Percentiles rank a stretch among this genome's conserved stretches.
Evolutionary conservation across 345 rosid species (phyloP).

Genomic region (Boechera divaricarpa): DNA sequence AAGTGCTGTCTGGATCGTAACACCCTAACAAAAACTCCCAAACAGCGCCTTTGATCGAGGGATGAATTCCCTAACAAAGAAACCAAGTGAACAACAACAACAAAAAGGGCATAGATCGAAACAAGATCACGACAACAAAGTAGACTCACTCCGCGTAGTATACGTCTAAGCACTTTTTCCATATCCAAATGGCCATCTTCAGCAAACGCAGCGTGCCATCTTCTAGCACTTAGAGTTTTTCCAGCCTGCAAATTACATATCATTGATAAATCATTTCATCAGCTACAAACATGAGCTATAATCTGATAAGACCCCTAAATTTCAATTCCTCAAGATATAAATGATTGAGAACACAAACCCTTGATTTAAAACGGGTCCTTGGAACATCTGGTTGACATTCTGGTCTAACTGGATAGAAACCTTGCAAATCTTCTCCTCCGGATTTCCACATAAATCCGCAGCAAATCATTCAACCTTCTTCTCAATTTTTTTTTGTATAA

Average conservation of each 20-base stretch:
- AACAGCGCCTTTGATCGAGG: slow-evolving; percentile 84
- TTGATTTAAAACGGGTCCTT: slow-evolving; percentile 71
- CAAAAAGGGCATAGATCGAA: background rate
- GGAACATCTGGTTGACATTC: slow-evolving; percentile 73
- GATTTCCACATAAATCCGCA: slow-evolving; percentile 56
- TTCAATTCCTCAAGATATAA: background rate
- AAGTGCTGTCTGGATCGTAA: slow-evolving; percentile 89
- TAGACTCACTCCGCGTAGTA: slow-evolving; percentile 81
- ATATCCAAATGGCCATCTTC: slow-evolving; percentile 87
- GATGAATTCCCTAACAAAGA: slow-evolving; percentile 84
- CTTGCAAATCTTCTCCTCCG: slow-evolving; percentile 67
- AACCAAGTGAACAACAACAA: slow-evolving; percentile 36
- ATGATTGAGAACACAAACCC: slow-evolving; percentile 52
- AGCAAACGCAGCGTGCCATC: slow-evolving; percentile 90
- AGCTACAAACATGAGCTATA: background rate
- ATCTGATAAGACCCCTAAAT: background rate
- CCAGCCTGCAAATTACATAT: slow-evolving; percentile 60
- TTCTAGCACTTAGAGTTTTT: slow-evolving; percentile 86
- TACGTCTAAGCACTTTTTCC: slow-evolving; percentile 81
- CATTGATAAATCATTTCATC: background rate
- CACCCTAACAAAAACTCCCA: slow-evolving; percentile 98
- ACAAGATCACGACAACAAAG: background rate
- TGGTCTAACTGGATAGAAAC: slow-evolving; percentile 74
- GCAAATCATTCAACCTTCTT: slow-evolving; percentile 43
- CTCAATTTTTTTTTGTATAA: background rate